These are phyloP conservation scores for Blastobotrys robertii DNA, from an alignment of 805 yeast genomes.

Conservation along the genomic window DNA sequence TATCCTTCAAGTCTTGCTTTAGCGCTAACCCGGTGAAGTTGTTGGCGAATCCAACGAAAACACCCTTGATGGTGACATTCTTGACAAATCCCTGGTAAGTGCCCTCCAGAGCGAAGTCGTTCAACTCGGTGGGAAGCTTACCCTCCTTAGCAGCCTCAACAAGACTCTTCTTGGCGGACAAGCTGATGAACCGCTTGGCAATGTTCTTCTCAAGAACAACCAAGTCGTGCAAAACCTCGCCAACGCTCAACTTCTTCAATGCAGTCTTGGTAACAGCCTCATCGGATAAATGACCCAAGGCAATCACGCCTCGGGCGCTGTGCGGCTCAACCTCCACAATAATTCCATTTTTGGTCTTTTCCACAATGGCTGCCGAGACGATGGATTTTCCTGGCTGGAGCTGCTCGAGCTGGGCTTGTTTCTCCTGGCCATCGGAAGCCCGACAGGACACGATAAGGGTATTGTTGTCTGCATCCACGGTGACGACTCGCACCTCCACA, in stretches of 20 bases:
- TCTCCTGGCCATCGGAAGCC: constrained; percentile 31
- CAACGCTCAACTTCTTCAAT: constrained; percentile 53
- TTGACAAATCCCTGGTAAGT: constrained; percentile 65
- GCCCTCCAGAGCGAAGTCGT: constrained; percentile 45
- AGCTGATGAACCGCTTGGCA: constrained; percentile 48
- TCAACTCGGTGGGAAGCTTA: constrained; percentile 47
- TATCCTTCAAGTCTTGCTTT: constrained; percentile 45
- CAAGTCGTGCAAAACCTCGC: constrained; percentile 45
- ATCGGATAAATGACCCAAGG: constrained; percentile 68
- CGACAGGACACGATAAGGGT: constrained; percentile 68
- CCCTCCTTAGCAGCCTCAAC: constrained; percentile 49
- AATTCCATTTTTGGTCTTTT: constrained; percentile 65
- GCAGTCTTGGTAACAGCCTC: constrained; percentile 53
- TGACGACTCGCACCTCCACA: constrained; percentile 55
- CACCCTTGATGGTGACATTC: constrained; percentile 68
- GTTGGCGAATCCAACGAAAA: constrained; percentile 75
- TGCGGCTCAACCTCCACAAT: constrained; percentile 48
- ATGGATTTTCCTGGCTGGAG: constrained; percentile 38
- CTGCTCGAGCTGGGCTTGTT: constrained; percentile 42
- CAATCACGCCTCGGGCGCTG: constrained; percentile 58
- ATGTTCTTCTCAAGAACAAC: constrained; percentile 60
- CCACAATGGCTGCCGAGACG: constrained; percentile 51
- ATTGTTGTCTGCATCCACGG: constrained; percentile 42
- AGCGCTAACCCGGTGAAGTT: constrained; percentile 74
- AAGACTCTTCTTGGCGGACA: constrained; percentile 57